Evolutionary conservation across 306 rosid species (phyloP).

Genomic region (Malus domestica): ASM211411v1 NC_041793.1:21039001-21039500

Average conservation of each 20-base stretch:
- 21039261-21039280: too few species aligned
- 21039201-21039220: neutral
- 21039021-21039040: neutral
- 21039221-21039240: neutral
- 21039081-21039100: neutral
- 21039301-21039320: neutral
- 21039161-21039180: neutral
- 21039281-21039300: neutral
- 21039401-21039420: conserved; percentile 65
- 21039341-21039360: neutral
- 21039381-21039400: conserved; percentile 69
- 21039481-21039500: neutral
- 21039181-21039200: neutral
- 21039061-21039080: neutral
- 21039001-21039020: neutral
- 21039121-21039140: neutral
- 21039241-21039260: neutral
- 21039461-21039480: conserved; percentile 32
- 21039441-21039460: conserved; percentile 65
- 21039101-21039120: neutral
- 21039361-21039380: conserved; percentile 9
- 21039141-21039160: neutral
- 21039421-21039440: conserved; percentile 80
- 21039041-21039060: neutral
- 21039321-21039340: neutral